Conservation (phyloP, 176 grass and related monocot genomes). For the Poa annua region DNA sequence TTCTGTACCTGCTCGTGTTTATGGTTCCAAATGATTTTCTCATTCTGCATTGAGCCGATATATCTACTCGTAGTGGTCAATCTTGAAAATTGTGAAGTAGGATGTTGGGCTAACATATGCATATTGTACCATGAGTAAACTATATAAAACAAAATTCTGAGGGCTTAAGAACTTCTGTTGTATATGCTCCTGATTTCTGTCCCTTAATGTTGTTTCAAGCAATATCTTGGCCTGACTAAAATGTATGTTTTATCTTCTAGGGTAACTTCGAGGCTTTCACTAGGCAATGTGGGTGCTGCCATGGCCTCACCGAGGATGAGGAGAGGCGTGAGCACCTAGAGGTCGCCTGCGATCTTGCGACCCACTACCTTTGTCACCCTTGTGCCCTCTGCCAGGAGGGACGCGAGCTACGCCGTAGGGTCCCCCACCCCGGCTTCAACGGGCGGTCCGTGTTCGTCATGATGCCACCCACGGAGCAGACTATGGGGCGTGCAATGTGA, state of each 20-base stretch:
- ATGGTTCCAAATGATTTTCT: not conserved
- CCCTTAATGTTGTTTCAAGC: not conserved
- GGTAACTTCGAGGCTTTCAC: slow-evolving; percentile 83
- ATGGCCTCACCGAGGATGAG: slow-evolving; percentile 46
- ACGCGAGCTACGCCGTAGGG: slow-evolving; percentile 72
- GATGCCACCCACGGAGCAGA: slow-evolving; percentile 81
- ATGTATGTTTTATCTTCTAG: slow-evolving; percentile 47
- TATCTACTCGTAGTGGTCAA: not conserved
- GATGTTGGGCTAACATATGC: not conserved
- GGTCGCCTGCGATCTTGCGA: slow-evolving; percentile 60
- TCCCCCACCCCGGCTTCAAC: slow-evolving; percentile 79
- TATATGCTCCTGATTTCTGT: not conserved
- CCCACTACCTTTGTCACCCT: slow-evolving; percentile 82
- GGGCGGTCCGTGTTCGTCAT: slow-evolving; percentile 53
- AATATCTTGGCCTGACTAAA: not conserved
- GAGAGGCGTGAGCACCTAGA: slow-evolving; percentile 65
- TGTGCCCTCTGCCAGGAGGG: slow-evolving; percentile 92
- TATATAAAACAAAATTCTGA: not conserved
- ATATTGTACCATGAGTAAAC: slow-evolving; percentile 1
- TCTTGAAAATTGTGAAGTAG: not conserved
- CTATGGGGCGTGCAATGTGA: slow-evolving; percentile 72
- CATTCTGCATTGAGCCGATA: not conserved
- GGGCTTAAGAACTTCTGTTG: not conserved
- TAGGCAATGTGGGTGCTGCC: slow-evolving; percentile 63
- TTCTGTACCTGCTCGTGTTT: not conserved